A percentile compares a stretch with the other conserved stretches of the same genome.
Evolutionary conservation across 441 rosid species (phyloP).

Genomic region (Croton setiger): DNA sequence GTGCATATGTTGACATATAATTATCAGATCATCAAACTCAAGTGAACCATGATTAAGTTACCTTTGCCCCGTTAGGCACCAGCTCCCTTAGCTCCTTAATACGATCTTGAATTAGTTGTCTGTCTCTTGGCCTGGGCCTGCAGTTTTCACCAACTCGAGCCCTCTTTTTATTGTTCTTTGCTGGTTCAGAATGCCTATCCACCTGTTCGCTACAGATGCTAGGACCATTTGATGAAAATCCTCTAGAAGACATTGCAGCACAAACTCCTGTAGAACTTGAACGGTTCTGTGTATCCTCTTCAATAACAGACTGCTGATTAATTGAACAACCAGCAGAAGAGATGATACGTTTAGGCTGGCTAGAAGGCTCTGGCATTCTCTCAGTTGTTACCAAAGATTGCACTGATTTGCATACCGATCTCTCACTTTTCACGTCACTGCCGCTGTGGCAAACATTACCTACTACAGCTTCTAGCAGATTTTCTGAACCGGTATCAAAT

Average conservation of each 20-base stretch:
- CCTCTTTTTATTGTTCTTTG: slow-evolving; percentile 65
- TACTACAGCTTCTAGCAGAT: slow-evolving; percentile 89
- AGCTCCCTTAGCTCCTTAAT: slow-evolving; percentile 93
- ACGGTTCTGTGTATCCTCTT: slow-evolving; percentile 42
- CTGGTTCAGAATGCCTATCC: slow-evolving; percentile 55
- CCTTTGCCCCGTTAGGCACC: slow-evolving; percentile 96
- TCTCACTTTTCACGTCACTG: slow-evolving; percentile 48
- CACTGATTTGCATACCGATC: slow-evolving; percentile 46
- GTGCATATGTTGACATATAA: slow-evolving; percentile 25
- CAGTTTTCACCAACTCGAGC: slow-evolving; percentile 81
- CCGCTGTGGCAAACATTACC: slow-evolving; percentile 60
- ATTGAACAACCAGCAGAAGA: slow-evolving; percentile 46
- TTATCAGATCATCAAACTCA: slow-evolving; percentile 19
- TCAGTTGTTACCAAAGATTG: slow-evolving; percentile 53
- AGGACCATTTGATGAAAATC: slow-evolving; percentile 68
- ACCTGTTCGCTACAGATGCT: slow-evolving; percentile 63
- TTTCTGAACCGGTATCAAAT: slow-evolving; percentile 56
- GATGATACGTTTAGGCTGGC: slow-evolving; percentile 35
- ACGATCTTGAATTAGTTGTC: slow-evolving; percentile 95
- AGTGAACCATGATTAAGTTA: slow-evolving; percentile 35
- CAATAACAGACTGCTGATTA: slow-evolving; percentile 40
- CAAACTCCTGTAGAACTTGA: slow-evolving; percentile 58
- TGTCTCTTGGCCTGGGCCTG: slow-evolving; percentile 94
- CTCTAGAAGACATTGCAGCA: slow-evolving; percentile 63
- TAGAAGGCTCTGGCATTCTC: slow-evolving; percentile 47